Conservation (phyloP, 768 basidiomycete genomes). For the Arthromyces matolae region DNA sequence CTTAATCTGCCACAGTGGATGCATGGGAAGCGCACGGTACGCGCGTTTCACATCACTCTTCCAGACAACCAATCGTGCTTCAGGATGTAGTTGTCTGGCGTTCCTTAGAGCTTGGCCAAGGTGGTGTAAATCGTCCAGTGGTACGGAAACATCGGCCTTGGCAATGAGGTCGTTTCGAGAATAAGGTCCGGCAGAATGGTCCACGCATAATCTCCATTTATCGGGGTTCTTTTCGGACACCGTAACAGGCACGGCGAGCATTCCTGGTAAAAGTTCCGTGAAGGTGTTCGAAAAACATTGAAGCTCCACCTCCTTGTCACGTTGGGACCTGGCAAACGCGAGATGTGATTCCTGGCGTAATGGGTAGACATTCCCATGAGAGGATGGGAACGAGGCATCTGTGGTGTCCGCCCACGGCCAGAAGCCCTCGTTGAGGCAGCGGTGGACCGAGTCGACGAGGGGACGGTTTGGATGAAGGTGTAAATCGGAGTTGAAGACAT, state of each 20-base stretch:
- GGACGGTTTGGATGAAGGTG: constrained; percentile 26
- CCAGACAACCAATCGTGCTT: constrained; percentile 19
- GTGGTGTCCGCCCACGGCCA: too few relatives aligned
- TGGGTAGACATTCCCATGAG: constrained; percentile 20
- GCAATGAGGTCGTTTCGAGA: constrained; percentile 14
- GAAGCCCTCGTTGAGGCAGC: constrained; percentile 25
- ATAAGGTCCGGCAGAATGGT: constrained; percentile 22
- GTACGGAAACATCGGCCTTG: constrained; percentile 1
- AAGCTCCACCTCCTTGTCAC: constrained; percentile 17
- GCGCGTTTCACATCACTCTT: constrained; percentile 29
- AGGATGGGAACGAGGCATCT: too few relatives aligned
- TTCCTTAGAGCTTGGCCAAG: constrained; percentile 11
- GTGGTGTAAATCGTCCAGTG: constrained; percentile 6
- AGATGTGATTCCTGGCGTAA: background rate
- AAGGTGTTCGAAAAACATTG: constrained; percentile 16
- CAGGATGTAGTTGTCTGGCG: constrained; percentile 14
- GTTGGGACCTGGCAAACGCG: constrained; percentile 11
- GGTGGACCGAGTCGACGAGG: constrained; percentile 24
- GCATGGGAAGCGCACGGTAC: constrained; percentile 28
- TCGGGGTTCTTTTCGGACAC: constrained; percentile 24
- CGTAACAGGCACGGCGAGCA: constrained; percentile 25
- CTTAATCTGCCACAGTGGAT: constrained; percentile 30
- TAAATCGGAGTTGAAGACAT: constrained; percentile 19
- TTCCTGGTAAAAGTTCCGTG: constrained; percentile 20
- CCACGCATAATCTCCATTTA: constrained; percentile 24